These are phyloP conservation scores for Salix dunnii DNA, from an alignment of 345 rosid species.

Conservation along the genomic window DNA sequence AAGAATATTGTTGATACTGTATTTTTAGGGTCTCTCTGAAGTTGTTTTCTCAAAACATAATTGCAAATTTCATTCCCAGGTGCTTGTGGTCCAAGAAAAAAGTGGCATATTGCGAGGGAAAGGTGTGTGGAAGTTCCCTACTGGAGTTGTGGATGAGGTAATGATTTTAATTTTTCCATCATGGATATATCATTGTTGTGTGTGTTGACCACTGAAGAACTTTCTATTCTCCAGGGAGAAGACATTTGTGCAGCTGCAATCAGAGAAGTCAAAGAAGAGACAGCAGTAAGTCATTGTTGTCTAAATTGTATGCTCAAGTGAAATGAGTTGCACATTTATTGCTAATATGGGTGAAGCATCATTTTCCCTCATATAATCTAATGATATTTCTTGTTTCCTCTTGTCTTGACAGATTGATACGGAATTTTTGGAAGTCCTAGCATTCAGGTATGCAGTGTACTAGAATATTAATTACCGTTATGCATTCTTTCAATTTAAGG, in stretches of 20 bases:
- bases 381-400: not conserved
- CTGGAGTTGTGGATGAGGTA: constrained; percentile 82
- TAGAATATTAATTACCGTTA: not conserved
- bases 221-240: constrained; percentile 58
- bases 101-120: constrained; percentile 48
- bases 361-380: not conserved
- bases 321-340: not conserved
- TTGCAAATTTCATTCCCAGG: constrained; percentile 32
- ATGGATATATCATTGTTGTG: not conserved
- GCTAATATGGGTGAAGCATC: not conserved
- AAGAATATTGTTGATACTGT: not conserved
- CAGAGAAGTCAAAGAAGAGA: constrained; percentile 94
- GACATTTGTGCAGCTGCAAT: constrained; percentile 67
- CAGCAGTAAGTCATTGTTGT: constrained; percentile 53
- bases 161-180: not conserved
- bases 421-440: constrained; percentile 68
- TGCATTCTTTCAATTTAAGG: not conserved
- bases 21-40: not conserved
- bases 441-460: constrained; percentile 58
- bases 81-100: constrained; percentile 81
- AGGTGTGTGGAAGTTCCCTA: constrained; percentile 85
- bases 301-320: not conserved
- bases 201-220: constrained; percentile 2
- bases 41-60: not conserved
- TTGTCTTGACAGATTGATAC: constrained; percentile 63